A percentile compares a stretch with the other conserved stretches of the same genome.
Evolutionary conservation across 202 grass and related monocot species (phyloP).

Genomic region (Setaria viridis): DNA sequence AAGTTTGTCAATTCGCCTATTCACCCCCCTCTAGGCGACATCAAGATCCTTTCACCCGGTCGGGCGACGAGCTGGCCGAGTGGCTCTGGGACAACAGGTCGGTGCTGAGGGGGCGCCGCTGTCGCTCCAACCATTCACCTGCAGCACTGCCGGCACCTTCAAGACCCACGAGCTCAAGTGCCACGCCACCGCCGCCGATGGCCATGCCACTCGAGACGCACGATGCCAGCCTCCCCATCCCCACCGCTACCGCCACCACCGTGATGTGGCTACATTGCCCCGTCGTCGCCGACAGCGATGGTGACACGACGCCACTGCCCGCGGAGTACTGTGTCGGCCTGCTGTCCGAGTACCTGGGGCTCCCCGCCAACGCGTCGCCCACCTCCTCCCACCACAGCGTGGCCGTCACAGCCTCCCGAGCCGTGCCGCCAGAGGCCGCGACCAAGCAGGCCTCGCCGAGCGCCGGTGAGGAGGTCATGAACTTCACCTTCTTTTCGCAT

Average conservation of each 20-base stretch:
- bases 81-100: conserved; percentile 68
- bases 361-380: not conserved
- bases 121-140: conserved; percentile 47
- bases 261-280: conserved; percentile 77
- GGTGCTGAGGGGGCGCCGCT: conserved; percentile 47
- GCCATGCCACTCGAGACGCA: conserved; percentile 5
- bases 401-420: not conserved
- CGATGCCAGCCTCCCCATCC: not conserved
- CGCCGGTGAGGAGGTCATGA: conserved; percentile 36
- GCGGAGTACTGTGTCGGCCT: conserved; percentile 61
- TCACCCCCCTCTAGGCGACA: too few relatives aligned
- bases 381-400: not conserved
- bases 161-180: conserved; percentile 39
- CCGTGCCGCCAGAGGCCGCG: not conserved
- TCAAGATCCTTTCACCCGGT: not conserved
- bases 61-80: conserved; percentile 61
- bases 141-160: conserved; percentile 34
- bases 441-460: conserved; percentile 15
- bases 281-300: conserved; percentile 9
- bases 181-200: not conserved
- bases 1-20: too few relatives aligned
- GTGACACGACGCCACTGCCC: conserved; percentile 47
- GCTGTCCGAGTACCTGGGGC: conserved; percentile 32
- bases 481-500: conserved; percentile 64
- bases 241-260: conserved; percentile 14